Conservation (phyloP, 2,329 filamentous ascomycete species). For the Plenodomus lindquistii region DNA sequence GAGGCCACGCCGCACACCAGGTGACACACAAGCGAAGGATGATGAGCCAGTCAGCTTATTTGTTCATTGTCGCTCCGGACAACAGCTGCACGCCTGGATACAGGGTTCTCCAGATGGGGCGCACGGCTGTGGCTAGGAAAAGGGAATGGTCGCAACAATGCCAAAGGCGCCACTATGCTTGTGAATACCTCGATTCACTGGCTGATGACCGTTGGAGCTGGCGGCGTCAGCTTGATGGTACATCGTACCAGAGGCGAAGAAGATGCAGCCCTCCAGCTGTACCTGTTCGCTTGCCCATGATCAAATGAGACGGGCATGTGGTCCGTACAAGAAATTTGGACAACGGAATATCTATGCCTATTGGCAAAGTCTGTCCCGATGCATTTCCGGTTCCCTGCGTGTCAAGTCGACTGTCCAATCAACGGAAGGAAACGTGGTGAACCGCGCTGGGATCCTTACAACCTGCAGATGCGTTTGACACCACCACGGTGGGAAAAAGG, state of each 20-base stretch:
- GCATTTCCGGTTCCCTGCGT: constrained; percentile 20
- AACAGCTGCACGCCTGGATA: constrained; percentile 13
- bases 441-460: constrained; percentile 10
- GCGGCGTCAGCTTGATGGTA: constrained; percentile 11
- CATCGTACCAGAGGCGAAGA: constrained; percentile 13
- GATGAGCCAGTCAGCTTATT: constrained; percentile 15
- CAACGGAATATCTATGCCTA: constrained; percentile 11
- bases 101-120: constrained; percentile 39
- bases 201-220: constrained; percentile 11
- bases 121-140: constrained; percentile 36
- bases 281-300: constrained; percentile 7
- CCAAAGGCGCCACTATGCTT: constrained; percentile 34
- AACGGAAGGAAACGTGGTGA: constrained; percentile 14
- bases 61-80: constrained; percentile 17
- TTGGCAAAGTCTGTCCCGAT: constrained; percentile 18
- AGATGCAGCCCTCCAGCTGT: constrained; percentile 11
- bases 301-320: constrained; percentile 25
- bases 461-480: constrained; percentile 11
- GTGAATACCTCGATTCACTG: constrained; percentile 24
- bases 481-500: constrained; percentile 18
- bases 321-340: constrained; percentile 16
- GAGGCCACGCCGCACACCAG: constrained; percentile 7
- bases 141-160: constrained; percentile 23
- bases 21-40: constrained; percentile 29
- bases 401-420: constrained; percentile 27